Evolutionary conservation across 1,284 basidiomycete species (phyloP).

Genomic region (Cryptococcus sp.): DNA sequence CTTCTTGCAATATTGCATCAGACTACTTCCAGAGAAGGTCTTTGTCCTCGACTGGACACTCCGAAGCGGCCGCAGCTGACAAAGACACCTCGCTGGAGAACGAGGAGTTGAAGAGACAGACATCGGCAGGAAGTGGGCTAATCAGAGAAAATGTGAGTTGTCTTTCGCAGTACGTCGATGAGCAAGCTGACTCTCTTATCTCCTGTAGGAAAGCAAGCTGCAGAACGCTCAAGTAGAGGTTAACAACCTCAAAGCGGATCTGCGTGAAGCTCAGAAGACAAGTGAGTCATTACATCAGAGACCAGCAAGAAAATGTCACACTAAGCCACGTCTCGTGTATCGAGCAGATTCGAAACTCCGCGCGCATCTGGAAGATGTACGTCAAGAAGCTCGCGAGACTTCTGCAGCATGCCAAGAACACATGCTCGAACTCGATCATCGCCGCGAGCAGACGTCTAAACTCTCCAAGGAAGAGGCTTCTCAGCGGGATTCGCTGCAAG

Average conservation of each 20-base stretch:
- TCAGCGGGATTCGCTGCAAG: slow-evolving; percentile 31
- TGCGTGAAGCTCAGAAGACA: slow-evolving; percentile 33
- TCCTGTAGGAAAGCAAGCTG: slow-evolving; percentile 25
- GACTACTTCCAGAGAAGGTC: slow-evolving; percentile 9
- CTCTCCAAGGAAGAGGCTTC: slow-evolving; percentile 20
- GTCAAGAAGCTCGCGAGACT: slow-evolving; percentile 31
- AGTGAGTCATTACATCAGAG: slow-evolving; percentile 16
- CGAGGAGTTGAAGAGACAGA: slow-evolving; percentile 14
- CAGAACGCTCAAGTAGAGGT: slow-evolving; percentile 26
- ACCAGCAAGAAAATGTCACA: neutral
- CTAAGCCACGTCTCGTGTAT: neutral
- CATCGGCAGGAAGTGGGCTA: slow-evolving; percentile 12
- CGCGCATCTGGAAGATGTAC: slow-evolving; percentile 43
- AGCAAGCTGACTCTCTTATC: slow-evolving; percentile 3
- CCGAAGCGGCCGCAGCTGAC: slow-evolving; percentile 12
- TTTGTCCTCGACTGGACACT: slow-evolving; percentile 12
- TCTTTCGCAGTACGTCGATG: neutral
- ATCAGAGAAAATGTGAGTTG: slow-evolving; percentile 23
- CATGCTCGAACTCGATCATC: slow-evolving; percentile 38
- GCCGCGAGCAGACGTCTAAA: slow-evolving; percentile 24
- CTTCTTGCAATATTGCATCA: slow-evolving; percentile 1
- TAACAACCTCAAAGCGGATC: slow-evolving; percentile 26
- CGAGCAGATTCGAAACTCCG: slow-evolving; percentile 41
- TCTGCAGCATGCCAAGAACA: slow-evolving; percentile 37
- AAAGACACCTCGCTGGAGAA: slow-evolving; percentile 20